phyloP scores from a whole-genome alignment of 345 rosid species.

The Populus davidiana region DNA sequence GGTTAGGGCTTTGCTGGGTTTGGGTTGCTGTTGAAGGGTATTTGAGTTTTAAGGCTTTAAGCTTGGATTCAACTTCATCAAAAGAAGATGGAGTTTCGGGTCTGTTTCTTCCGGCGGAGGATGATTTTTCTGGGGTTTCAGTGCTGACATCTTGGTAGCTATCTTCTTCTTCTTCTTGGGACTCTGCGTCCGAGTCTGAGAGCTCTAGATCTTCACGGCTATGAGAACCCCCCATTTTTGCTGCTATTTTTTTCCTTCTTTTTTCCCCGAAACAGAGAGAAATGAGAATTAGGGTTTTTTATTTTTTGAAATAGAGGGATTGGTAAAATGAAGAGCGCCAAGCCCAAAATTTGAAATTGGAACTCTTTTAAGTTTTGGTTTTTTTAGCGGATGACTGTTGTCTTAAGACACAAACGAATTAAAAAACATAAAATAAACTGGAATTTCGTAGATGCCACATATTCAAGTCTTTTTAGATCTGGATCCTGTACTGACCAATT shows the following conservation, averaged over 20 bases:
- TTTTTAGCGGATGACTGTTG: background rate
- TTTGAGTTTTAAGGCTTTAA: slow-evolving; percentile 57
- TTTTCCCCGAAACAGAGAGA: background rate
- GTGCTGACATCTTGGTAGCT: slow-evolving; percentile 47
- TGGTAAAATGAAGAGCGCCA: slow-evolving; percentile 30
- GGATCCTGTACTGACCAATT: too few relatives aligned
- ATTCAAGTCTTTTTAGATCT: too few relatives aligned
- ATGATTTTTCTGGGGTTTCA: slow-evolving; percentile 44
- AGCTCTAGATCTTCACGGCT: slow-evolving; percentile 66
- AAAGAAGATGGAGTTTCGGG: slow-evolving; percentile 53
- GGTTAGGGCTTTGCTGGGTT: slow-evolving; percentile 17
- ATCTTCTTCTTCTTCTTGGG: slow-evolving; percentile 38
- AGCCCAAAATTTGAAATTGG: slow-evolving; percentile 55
- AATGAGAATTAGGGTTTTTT: background rate
- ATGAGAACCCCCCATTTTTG: slow-evolving; percentile 63
- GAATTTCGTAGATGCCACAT: too few relatives aligned
- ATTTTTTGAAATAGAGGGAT: background rate
- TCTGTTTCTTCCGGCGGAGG: slow-evolving; percentile 26
- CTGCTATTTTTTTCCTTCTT: background rate
- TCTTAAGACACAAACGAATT: too few relatives aligned
- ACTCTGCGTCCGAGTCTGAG: slow-evolving; percentile 60
- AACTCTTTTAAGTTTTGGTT: background rate
- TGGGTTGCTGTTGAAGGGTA: slow-evolving; percentile 37
- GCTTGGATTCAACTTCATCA: slow-evolving; percentile 64
- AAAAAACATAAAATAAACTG: too few relatives aligned